Percentiles rank a stretch among this genome's conserved stretches.
These are phyloP conservation scores for Apiospora kogelbergensis DNA, from an alignment of 2,329 filamentous ascomycete genomes.

Conservation along the genomic window DNA sequence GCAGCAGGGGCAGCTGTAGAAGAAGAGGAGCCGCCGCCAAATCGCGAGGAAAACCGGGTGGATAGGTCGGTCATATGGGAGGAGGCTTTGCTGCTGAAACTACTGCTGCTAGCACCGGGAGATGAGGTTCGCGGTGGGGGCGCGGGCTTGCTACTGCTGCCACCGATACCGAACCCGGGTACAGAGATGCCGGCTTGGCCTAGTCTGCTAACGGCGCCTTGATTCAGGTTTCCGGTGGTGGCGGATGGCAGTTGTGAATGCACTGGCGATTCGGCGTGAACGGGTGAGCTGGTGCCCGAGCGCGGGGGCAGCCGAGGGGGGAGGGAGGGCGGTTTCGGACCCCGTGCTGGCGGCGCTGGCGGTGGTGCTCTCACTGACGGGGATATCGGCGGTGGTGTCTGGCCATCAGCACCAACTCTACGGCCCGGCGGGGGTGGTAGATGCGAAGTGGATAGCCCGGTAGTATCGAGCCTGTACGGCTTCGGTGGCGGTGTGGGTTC, in stretches of 20 bases:
- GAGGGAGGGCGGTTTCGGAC: constrained; percentile 46
- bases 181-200: constrained; percentile 76
- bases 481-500: constrained; percentile 49
- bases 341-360: constrained; percentile 24
- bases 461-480: constrained; percentile 70
- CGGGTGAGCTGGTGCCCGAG: constrained; percentile 45
- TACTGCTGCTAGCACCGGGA: constrained; percentile 13
- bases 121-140: constrained; percentile 23
- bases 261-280: constrained; percentile 29
- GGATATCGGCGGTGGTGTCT: constrained; percentile 30
- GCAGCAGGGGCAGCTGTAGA: constrained; percentile 16
- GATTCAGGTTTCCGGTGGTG: constrained; percentile 38
- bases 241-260: constrained; percentile 2
- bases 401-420: constrained; percentile 39
- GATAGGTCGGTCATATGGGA: constrained; percentile 66
- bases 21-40: constrained; percentile 38
- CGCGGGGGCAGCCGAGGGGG: constrained; percentile 74
- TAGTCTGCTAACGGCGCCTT: constrained; percentile 64
- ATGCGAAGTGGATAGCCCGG: constrained; percentile 66
- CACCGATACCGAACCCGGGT: constrained; percentile 70
- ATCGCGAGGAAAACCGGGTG: constrained; percentile 61
- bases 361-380: constrained; percentile 28
- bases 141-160: constrained; percentile 36
- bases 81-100: constrained; percentile 12
- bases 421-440: constrained; percentile 71